These are phyloP conservation scores for Rutidosis leptorrhynchoides DNA, from an alignment of 129 eudicot genomes.

Conservation along the genomic window DNA sequence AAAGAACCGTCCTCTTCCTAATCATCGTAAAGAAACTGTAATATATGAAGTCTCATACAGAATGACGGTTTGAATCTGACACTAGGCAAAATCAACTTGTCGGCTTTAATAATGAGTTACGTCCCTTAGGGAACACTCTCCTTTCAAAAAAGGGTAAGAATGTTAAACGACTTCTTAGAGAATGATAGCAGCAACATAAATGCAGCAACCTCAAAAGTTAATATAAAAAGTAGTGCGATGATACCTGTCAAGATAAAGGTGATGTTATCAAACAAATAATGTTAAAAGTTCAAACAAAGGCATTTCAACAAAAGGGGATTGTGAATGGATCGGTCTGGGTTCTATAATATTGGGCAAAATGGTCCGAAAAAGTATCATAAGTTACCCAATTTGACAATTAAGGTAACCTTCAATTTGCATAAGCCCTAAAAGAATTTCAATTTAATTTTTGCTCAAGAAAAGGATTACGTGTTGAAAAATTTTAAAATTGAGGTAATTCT, in stretches of 20 bases:
- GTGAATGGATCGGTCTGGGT: not conserved
- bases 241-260: too few relatives aligned
- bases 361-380: too few relatives aligned
- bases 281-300: not conserved
- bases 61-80: conserved; percentile 35
- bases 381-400: too few relatives aligned
- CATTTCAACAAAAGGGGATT: not conserved
- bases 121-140: conserved; percentile 47
- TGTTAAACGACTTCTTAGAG: conserved; percentile 41
- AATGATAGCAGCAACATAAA: conserved; percentile 43
- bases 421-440: too few relatives aligned
- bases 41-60: not conserved
- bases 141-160: conserved; percentile 43
- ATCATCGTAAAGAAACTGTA: not conserved
- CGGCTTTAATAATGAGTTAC: too few relatives aligned
- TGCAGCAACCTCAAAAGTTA: too few relatives aligned
- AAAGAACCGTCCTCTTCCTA: not conserved
- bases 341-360: not conserved
- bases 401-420: too few relatives aligned
- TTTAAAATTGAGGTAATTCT: too few relatives aligned
- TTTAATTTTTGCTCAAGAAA: too few relatives aligned
- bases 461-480: too few relatives aligned
- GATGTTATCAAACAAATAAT: not conserved
- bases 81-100: conserved; percentile 59
- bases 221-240: too few relatives aligned